Base-by-base conservation (phyloP, 306 rosid genomes). In the Crataegus laevigata region DNA sequence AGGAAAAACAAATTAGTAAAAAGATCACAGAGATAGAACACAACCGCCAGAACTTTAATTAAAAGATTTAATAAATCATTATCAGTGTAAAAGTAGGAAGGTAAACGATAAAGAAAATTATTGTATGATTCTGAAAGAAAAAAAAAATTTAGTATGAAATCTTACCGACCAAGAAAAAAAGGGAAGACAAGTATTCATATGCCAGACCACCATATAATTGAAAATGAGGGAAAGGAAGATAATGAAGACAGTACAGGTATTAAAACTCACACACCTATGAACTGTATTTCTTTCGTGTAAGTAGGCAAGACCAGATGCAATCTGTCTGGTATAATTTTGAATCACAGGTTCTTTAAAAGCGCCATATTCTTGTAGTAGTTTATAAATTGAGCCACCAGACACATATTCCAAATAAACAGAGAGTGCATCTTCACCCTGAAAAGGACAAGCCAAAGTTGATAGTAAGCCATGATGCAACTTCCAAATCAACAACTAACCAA, bases 351-450 rank as follows among this genome's bases (percentile, higher is more conserved):
- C 99, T 75, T 82, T 88, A 81, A 94, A 90, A 52, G 97, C 6
- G 12, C 99, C 99, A 77, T 94, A 94, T 73, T 94, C 99, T 77
- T 89, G 96, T 78, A 94, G 97, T 78, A 94, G 77, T 76, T 94
- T 94, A 82, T 94, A 91, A 79, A 94, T 94, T 64, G 97, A 94
- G 75, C 99, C 99, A 60, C 97, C 99, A 55, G 99, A 94, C 59
- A 94, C 92, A 77, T 77, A 94, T 78, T 92, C 99, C 91, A 94
- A 84, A 78, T 89, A 92, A 80, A 94, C 97, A 5, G 97, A 90
- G 54, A 94, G 96, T 13, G 92, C 59, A 43, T 87, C 98, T 32
- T 92, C 98, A 59, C 80, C 92, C 99, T 94, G 87, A 79, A 77
- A 85, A 75, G 76, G 74, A 60, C 11, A 66, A 69, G 5, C 26